These are phyloP conservation scores for Taiozyma sp. DNA, from an alignment of 1,139 yeast genomes.

Conservation along the genomic window DNA sequence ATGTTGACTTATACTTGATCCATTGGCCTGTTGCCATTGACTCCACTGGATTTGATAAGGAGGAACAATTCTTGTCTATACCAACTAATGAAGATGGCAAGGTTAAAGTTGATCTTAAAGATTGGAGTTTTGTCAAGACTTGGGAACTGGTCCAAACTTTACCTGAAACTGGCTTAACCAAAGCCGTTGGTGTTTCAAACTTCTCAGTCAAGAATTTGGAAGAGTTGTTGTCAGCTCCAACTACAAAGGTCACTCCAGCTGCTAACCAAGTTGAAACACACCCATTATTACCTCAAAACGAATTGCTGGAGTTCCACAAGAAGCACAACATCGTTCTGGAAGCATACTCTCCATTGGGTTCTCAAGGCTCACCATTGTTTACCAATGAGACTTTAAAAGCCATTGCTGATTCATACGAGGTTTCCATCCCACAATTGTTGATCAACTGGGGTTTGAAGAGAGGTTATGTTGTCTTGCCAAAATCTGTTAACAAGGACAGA, in stretches of 20 bases:
- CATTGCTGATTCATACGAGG: conserved; percentile 52
- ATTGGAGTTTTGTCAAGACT: conserved; percentile 59
- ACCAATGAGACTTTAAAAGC: conserved; percentile 41
- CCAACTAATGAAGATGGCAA: conserved; percentile 42
- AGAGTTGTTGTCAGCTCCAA: conserved; percentile 46
- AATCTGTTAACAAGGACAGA: conserved; percentile 60
- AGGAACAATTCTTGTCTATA: conserved; percentile 29
- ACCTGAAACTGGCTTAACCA: conserved; percentile 51
- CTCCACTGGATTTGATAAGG: conserved; percentile 34
- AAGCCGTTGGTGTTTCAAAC: conserved; percentile 79
- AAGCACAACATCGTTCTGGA: conserved; percentile 55
- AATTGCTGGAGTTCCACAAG: conserved; percentile 51
- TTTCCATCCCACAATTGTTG: conserved; percentile 56
- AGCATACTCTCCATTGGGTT: conserved; percentile 81
- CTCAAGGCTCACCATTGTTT: conserved; percentile 60
- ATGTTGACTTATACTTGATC: conserved; percentile 76
- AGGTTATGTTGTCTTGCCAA: conserved; percentile 69
- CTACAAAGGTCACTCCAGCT: conserved; percentile 56
- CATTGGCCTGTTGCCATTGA: conserved; percentile 81
- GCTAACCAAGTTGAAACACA: conserved; percentile 74
- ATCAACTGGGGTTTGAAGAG: conserved; percentile 72
- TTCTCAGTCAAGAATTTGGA: conserved; percentile 53
- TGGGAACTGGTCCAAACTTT: conserved; percentile 67
- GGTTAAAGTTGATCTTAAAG: conserved; percentile 37
- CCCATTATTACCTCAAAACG: conserved; percentile 69